Conservation (phyloP, 176 grass and related monocot genomes). For the Thalia dealbata region DNA sequence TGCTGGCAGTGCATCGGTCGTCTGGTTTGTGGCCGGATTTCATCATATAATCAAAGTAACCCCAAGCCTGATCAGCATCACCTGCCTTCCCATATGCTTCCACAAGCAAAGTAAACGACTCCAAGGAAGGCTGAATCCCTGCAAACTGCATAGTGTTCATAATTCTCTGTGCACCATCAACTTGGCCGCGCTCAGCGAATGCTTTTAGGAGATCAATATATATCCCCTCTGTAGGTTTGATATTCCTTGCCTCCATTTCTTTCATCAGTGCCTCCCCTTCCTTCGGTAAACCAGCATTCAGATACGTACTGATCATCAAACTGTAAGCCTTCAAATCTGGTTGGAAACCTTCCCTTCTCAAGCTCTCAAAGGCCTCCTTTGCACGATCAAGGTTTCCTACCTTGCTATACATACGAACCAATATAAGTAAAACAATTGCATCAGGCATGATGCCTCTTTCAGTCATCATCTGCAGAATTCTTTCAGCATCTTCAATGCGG, state of each 20-base stretch:
- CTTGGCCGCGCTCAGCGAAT: constrained; percentile 32
- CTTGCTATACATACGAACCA: constrained; percentile 74
- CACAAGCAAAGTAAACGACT: constrained; percentile 36
- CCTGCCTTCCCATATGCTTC: constrained; percentile 40
- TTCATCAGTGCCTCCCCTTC: constrained; percentile 31
- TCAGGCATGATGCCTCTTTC: constrained; percentile 55
- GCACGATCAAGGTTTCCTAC: constrained; percentile 54
- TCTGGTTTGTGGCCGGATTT: constrained; percentile 42
- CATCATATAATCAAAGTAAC: constrained; percentile 40
- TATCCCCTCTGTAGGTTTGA: constrained; percentile 46
- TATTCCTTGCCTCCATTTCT: constrained; percentile 14
- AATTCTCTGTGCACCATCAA: constrained; percentile 7
- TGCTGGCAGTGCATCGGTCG: constrained; percentile 54
- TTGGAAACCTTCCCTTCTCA: constrained; percentile 43
- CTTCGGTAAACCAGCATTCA: constrained; percentile 35
- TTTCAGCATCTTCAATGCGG: constrained; percentile 44
- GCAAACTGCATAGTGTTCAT: constrained; percentile 21
- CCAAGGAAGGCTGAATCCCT: constrained; percentile 25
- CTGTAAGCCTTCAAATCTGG: constrained; percentile 44
- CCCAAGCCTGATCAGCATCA: constrained; percentile 5
- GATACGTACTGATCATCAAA: constrained; percentile 61
- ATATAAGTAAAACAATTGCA: constrained; percentile 42
- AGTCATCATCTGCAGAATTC: constrained; percentile 63
- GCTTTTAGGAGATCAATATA: constrained; percentile 39
- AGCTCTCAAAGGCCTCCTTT: constrained; percentile 41